Evolutionary conservation across 352 stramenopile species (phyloP), one percentile per base, ranked within the genome.

Genomic region (Globisporangium polare): DNA sequence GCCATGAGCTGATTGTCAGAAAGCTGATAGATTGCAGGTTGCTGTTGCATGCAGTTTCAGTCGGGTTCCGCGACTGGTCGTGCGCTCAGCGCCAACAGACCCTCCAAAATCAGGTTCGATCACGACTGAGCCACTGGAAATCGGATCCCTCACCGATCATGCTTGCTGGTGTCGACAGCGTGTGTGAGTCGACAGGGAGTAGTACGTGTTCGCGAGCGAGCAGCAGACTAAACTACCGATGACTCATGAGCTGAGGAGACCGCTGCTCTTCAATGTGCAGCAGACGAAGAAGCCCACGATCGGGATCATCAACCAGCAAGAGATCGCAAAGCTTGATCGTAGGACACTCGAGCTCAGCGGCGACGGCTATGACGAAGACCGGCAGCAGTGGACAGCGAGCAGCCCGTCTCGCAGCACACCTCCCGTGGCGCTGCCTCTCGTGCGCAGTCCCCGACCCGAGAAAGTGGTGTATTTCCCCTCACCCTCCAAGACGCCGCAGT

Each of bases 261-360:
- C 81, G 22, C 53, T 81, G 42, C 66, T 77, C 27, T 91, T 88
- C 60, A 68, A 84, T 33, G 77, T 89, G 10, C 68, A 78, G 13
- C 69, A 63, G 35, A 67, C 71, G 2, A 75, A 75, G 22, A 71
- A 63, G 20, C 74, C 66, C 12, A 63, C 71, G 8, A 62, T 90
- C 18, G 77, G 74, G 5, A 51, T 89, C n/a, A 68, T 90, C 37
- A 86, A 69, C 50, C 62, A 78, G 22, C 53, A 75, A 3, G 77
- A 88, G 35, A 73, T 72, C 35, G 55, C 71, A 10, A 78, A 68
- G 35, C 55, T 83, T 12, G 68, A 83, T n/a, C 7, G 10, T 6
- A 59, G 50, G n/a, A 69, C 62, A 6, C 61, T 46, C 0, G 43
- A 71, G n/a, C 20, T 63, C 51, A 45, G 51, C 3, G 49, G 57